Percentiles rank a stretch among this genome's conserved stretches.
These are phyloP conservation scores for Ascochyta rabiei DNA, from an alignment of 2,329 filamentous ascomycete genomes.

Conservation along the genomic window DNA sequence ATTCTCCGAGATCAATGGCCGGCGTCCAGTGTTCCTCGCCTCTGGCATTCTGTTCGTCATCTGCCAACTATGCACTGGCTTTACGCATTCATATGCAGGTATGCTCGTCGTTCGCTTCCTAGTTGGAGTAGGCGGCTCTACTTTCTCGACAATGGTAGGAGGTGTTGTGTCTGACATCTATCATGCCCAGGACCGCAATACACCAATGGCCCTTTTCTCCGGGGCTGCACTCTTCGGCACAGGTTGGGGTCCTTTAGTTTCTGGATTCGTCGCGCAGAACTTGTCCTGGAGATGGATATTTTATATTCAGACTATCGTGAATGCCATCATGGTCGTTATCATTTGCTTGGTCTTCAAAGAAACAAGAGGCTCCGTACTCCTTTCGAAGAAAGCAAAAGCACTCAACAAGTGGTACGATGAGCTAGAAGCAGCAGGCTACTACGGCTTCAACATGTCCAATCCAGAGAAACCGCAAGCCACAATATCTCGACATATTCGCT, in stretches of 20 bases:
- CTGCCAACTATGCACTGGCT: slow-evolving; percentile 74
- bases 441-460: slow-evolving; percentile 58
- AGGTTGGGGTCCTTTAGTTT: slow-evolving; percentile 75
- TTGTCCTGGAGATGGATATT: slow-evolving; percentile 85
- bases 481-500: slow-evolving; percentile 67
- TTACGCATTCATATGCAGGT: slow-evolving; percentile 71
- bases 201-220: slow-evolving; percentile 89
- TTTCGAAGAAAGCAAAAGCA: slow-evolving; percentile 73
- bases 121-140: slow-evolving; percentile 75
- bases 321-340: slow-evolving; percentile 66
- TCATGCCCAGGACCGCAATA: slow-evolving; percentile 77
- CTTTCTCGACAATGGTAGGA: slow-evolving; percentile 89
- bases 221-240: slow-evolving; percentile 79
- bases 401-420: slow-evolving; percentile 81
- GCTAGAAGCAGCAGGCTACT: slow-evolving; percentile 69
- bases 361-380: slow-evolving; percentile 78
- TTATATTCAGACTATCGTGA: slow-evolving; percentile 79
- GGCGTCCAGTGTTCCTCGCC: slow-evolving; percentile 78
- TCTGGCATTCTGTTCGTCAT: slow-evolving; percentile 75
- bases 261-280: slow-evolving; percentile 70
- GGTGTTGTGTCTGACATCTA: slow-evolving; percentile 90
- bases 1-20: slow-evolving; percentile 85
- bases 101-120: slow-evolving; percentile 80
- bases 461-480: slow-evolving; percentile 31
- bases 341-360: slow-evolving; percentile 78